Base-by-base conservation (phyloP, 179 eudicot species). In the Corrigiola litoralis region DNA sequence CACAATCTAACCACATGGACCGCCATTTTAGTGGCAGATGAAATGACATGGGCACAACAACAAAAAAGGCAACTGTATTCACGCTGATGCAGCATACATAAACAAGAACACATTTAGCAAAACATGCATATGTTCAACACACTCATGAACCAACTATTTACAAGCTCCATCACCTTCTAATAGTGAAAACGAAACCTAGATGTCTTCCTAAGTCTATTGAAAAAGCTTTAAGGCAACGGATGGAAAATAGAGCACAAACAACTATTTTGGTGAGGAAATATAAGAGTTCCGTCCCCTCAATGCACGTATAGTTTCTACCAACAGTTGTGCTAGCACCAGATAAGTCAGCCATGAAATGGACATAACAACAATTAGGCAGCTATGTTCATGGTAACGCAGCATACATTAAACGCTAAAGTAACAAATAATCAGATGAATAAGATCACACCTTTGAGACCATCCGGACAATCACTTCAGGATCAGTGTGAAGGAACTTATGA, bases 401-500 rank as follows among this genome's bases (percentile, higher is more conserved):
- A 47, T 7, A 62, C 5, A 23, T 2, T 65, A 18, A 2, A 37
- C 14, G 24, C 5, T 2, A 38, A 46, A 60, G 66, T 34, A 42
- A 45, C 32, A 25, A 9, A 38, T 27, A 45, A 68, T 23, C 32
- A 20, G 20, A 59, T 17, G 31, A 16, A 44, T 8, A 63, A 54
- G 49, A 41, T 46, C 58, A 75, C 65, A 92, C 98, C 98, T 87
- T 82, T 34, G 82, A 79, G 42, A 87, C 83, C 96, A 92, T 83
- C 80, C 77, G 87, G 34, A 92, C 83, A 33, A 92, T 81, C 31
- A 51, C 71, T 73, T 85, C 87, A 42, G 96, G 72, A 73, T 92
- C 92, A 8, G 89, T 84, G 45, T 87, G 98, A 58, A 92, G 92
- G 66, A 89, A 89, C 74, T 92, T 92, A 81, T 92, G 98, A 20